Conservation (phyloP, 768 basidiomycete species). For the Suillus alpinus region DNA sequence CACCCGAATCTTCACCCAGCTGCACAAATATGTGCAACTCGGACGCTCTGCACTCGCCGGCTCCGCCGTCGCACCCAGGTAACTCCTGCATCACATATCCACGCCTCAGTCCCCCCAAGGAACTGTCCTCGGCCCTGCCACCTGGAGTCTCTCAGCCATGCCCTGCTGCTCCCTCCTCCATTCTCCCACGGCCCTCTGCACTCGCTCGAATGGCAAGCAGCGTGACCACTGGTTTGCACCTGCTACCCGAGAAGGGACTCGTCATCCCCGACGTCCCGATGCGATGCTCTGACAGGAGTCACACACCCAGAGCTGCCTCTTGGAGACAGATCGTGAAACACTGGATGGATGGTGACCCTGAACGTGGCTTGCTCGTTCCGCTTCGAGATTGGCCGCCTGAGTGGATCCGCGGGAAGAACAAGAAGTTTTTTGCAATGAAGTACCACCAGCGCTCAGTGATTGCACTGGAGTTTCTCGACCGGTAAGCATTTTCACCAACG, state of each 20-base stretch:
- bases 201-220: too few species aligned
- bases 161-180: too few species aligned
- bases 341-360: neutral
- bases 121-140: too few species aligned
- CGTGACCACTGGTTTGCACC: too few species aligned
- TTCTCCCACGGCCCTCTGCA: too few species aligned
- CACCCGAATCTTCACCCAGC: too few species aligned
- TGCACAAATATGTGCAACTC: too few species aligned
- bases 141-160: too few species aligned
- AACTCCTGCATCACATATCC: too few species aligned
- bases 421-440: neutral
- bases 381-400: slow-evolving; percentile 7
- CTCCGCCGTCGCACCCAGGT: too few species aligned
- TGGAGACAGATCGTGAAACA: slow-evolving; percentile 9
- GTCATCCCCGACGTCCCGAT: slow-evolving; percentile 6
- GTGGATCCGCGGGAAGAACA: slow-evolving; percentile 3
- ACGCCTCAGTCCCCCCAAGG: too few species aligned
- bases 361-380: neutral
- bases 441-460: slow-evolving; percentile 1
- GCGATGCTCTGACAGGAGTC: neutral
- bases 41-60: too few species aligned
- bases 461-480: slow-evolving; percentile 6
- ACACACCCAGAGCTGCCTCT: neutral
- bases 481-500: slow-evolving; percentile 1
- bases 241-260: neutral